A percentile compares a stretch with the other conserved stretches of the same genome.
Conservation (phyloP, 805 yeast genomes). For the Candida maesae region DNA sequence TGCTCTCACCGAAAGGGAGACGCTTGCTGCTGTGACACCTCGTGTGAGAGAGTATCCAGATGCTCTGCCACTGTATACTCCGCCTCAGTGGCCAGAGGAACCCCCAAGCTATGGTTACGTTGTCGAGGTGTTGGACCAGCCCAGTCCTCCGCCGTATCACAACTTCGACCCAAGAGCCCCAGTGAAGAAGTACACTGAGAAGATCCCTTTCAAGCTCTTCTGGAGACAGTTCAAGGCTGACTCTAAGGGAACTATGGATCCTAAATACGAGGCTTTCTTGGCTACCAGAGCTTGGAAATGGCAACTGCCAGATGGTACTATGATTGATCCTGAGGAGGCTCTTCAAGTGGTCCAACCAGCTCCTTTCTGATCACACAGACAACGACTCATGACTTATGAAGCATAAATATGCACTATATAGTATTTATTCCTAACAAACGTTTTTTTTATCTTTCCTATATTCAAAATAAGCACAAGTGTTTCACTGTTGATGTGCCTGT, state of each 20-base stretch:
- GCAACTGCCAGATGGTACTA: not conserved
- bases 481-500: conserved; percentile 40
- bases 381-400: too few species aligned
- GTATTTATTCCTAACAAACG: not conserved
- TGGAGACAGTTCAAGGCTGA: not conserved
- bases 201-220: not conserved
- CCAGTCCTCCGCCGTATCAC: not conserved
- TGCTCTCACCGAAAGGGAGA: not conserved
- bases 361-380: not conserved
- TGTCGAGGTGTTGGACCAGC: not conserved
- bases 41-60: not conserved
- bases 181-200: not conserved
- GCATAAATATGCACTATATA: too few species aligned
- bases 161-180: not conserved
- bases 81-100: not conserved
- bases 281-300: not conserved
- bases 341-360: too few species aligned
- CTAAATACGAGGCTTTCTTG: not conserved
- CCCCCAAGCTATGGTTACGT: not conserved
- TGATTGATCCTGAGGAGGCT: not conserved
- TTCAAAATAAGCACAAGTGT: too few species aligned
- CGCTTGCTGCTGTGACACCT: not conserved
- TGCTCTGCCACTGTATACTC: not conserved
- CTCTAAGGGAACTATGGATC: not conserved
- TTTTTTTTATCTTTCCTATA: too few species aligned